Base-by-base conservation (phyloP, 192 early-diverging fungal species). In the Entomortierella lignicola region DNA sequence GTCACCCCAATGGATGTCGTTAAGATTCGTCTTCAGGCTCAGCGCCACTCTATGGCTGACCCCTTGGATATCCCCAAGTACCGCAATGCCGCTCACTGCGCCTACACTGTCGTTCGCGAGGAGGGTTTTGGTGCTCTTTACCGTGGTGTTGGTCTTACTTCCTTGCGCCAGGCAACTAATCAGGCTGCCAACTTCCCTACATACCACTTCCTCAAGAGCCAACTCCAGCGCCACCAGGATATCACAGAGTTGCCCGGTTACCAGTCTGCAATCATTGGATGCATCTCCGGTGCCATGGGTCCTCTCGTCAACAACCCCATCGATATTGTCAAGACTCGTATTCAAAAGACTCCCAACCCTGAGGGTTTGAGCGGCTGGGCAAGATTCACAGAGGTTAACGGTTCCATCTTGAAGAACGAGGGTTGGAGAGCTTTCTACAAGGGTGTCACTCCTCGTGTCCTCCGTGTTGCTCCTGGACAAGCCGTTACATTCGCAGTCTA, bases 1-100 rank as follows among this genome's bases (percentile, higher is more conserved):
- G 97, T 98, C 31, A 98, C 97, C 1, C 97, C 97, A 25, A 98
- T 99, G 97, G 97, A 99, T 71, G 95, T 99, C n/a, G 93, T 99
- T 85, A 99, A 99, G 84, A 99, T 99, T 74, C 94, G 97, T 69
- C 85, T 99, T 63, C 97, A 99, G 77, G 95, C 96, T 2, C 96
- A 97, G 84, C 87, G 94, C 39, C 95, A 97, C 75, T 97, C 96
- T 30, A 96, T 96, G 87, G 89, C 95, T 21, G 97, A 99, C 81
- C 97, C 97, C 12, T 83, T 97, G 71, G 97, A 99, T 63, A 85
- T 96, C 31, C 96, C 96, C 43, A 98, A 98, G 88, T 99, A 99
- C 87, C 89, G 95, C 53, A 98, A 98, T 79, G 95, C 96, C 23
- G 85, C 90, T 26, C 96, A 98, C 69, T 93, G 94, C 52, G 94